A percentile compares a stretch with the other conserved stretches of the same genome.
phyloP scores from a whole-genome alignment of 306 rosid genomes.

The Citrullus amarus region DNA sequence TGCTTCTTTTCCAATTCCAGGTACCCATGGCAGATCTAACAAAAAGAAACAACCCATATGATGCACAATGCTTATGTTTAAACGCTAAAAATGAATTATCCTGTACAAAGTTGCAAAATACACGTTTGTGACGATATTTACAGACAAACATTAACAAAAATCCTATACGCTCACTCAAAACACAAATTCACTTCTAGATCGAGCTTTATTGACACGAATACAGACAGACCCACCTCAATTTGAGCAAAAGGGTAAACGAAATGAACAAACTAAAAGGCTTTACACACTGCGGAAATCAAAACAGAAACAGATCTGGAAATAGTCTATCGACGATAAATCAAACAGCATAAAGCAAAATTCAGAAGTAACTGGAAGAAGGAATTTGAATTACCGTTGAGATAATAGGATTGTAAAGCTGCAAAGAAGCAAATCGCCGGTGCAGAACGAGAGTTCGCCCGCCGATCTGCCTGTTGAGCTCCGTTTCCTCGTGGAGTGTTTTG shows the following conservation, averaged over 20 bases:
- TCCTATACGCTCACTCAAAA: not conserved
- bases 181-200: slow-evolving; percentile 1
- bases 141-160: not conserved
- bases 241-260: not conserved
- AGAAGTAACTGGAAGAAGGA: not conserved
- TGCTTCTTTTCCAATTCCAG: not conserved
- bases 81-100: not conserved
- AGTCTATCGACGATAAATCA: not conserved
- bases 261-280: not conserved
- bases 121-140: not conserved
- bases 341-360: not conserved
- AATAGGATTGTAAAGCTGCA: not conserved
- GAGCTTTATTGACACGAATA: not conserved
- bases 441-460: slow-evolving; percentile 7
- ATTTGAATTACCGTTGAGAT: not conserved
- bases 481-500: not conserved
- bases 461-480: slow-evolving; percentile 8
- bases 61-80: not conserved
- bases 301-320: slow-evolving; percentile 2
- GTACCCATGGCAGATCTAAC: not conserved
- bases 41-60: not conserved
- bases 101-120: not conserved
- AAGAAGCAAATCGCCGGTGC: not conserved
- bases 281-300: not conserved
- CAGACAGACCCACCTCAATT: not conserved